Conservation (phyloP, 768 basidiomycete genomes). For the Leccinum fibrillosum region DNA sequence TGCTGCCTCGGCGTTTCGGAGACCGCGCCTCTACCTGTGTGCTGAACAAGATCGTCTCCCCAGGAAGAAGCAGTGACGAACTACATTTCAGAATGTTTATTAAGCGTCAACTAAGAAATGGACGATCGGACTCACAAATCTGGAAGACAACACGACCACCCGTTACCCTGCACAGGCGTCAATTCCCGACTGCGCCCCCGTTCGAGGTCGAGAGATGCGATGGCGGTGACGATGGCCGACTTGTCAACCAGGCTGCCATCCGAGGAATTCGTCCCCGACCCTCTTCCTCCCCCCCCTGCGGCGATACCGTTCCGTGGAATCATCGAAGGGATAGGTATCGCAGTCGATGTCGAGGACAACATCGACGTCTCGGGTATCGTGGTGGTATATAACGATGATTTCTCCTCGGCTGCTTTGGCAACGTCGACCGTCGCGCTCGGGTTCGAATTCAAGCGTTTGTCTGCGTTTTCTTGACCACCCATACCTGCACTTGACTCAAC, state of each 20-base stretch:
- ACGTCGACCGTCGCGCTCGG: background rate
- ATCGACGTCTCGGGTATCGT: conserved; percentile 4
- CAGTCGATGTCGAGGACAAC: conserved; percentile 1
- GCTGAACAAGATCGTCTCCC: conserved; percentile 49
- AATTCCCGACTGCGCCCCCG: conserved; percentile 52
- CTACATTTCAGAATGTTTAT: conserved; percentile 16
- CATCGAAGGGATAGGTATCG: conserved; percentile 7
- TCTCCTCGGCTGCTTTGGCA: conserved; percentile 2
- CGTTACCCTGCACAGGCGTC: conserved; percentile 55
- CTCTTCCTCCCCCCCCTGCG: conserved; percentile 15
- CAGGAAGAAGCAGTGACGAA: conserved; percentile 37
- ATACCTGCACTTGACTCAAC: background rate
- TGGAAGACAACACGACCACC: conserved; percentile 26
- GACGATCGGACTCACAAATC: conserved; percentile 41
- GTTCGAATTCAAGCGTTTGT: background rate
- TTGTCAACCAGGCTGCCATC: conserved; percentile 45
- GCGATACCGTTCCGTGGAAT: conserved; percentile 1
- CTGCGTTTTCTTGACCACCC: background rate
- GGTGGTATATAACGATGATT: background rate
- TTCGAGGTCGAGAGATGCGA: conserved; percentile 36
- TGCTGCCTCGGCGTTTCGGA: conserved; percentile 55
- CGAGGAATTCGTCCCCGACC: conserved; percentile 45
- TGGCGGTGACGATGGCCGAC: conserved; percentile 26
- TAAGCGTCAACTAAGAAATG: background rate
- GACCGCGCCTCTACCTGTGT: conserved; percentile 53